These are phyloP conservation scores for Chlamydomonas sp. DNA, from an alignment of 139 green algal genomes.

Conservation along the genomic window DNA sequence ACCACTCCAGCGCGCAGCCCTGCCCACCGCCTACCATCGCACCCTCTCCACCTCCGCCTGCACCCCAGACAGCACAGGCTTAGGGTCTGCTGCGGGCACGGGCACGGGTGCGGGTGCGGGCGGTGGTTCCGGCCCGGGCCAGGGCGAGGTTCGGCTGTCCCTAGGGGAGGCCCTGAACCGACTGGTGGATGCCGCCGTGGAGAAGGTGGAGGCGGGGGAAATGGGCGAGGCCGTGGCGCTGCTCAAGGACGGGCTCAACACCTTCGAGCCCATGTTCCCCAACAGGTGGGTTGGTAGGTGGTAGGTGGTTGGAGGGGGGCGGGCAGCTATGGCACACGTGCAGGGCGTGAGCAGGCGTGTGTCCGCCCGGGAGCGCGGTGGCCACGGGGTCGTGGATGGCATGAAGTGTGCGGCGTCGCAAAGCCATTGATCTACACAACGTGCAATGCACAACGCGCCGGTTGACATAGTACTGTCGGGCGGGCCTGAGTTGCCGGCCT, in stretches of 20 bases:
- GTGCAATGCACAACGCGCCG: background rate
- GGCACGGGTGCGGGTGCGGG: background rate
- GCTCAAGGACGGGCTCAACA: conserved; percentile 56
- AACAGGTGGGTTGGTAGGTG: conserved; percentile 34
- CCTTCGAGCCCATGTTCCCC: conserved; percentile 50
- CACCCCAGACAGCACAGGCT: too few relatives aligned
- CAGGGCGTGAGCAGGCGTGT: background rate
- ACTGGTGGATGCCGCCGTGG: conserved; percentile 57
- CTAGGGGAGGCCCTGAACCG: conserved; percentile 42
- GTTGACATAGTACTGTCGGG: too few relatives aligned
- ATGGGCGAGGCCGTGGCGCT: conserved; percentile 48
- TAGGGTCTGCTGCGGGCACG: too few relatives aligned
- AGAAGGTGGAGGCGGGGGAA: conserved; percentile 53
- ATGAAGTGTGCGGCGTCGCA: background rate
- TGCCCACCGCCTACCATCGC: too few relatives aligned
- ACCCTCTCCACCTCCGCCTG: too few relatives aligned
- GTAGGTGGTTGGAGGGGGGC: background rate
- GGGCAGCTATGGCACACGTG: background rate
- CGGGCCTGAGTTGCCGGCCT: background rate
- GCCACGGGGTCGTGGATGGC: background rate
- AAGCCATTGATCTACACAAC: background rate
- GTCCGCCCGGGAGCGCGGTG: background rate
- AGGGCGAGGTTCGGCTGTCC: conserved; percentile 35
- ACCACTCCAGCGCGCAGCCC: too few relatives aligned
- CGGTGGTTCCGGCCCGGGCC: background rate